Conservation (phyloP, 1,139 yeast genomes). For the Pichiaceae sp. region DNA sequence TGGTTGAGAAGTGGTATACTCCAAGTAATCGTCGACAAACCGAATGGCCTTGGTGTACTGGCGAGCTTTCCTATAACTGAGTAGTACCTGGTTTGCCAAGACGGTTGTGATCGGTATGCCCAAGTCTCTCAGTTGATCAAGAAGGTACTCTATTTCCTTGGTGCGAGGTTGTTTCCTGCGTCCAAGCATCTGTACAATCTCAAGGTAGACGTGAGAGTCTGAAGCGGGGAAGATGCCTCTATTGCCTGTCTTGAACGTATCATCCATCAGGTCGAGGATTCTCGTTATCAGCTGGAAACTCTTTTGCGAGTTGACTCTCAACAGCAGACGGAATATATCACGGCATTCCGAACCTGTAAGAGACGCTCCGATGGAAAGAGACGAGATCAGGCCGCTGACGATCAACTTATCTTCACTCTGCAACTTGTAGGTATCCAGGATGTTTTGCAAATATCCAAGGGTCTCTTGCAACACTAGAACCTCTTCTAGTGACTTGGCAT, state of each 20-base stretch:
- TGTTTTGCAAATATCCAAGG: conserved; percentile 3
- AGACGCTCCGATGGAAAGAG: conserved; percentile 14
- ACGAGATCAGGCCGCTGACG: conserved; percentile 8
- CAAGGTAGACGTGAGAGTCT: conserved; percentile 18
- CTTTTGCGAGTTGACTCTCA: conserved; percentile 12
- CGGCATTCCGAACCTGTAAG: conserved; percentile 18
- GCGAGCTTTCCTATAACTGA: conserved; percentile 13
- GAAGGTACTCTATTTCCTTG: conserved; percentile 14
- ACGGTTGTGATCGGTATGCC: conserved; percentile 15
- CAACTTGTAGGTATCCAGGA: conserved; percentile 1
- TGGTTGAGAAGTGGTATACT: conserved; percentile 4
- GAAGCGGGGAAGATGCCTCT: conserved; percentile 20
- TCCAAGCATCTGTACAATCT: conserved; percentile 18
- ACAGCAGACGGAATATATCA: conserved; percentile 12
- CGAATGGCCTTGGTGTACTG: conserved; percentile 15
- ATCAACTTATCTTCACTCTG: conserved; percentile 4
- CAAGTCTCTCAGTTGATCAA: conserved; percentile 14
- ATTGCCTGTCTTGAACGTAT: conserved; percentile 5
- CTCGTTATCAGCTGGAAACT: conserved; percentile 14
- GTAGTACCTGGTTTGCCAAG: conserved; percentile 19
- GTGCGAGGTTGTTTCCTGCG: conserved; percentile 16
- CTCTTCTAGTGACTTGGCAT: conserved; percentile 13
- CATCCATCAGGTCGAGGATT: conserved; percentile 17
- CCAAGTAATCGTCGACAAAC: conserved; percentile 14
- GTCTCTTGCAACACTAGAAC: conserved; percentile 14